These are phyloP conservation scores for Tricholoma matsutake DNA, from an alignment of 768 basidiomycete species.

Conservation along the genomic window DNA sequence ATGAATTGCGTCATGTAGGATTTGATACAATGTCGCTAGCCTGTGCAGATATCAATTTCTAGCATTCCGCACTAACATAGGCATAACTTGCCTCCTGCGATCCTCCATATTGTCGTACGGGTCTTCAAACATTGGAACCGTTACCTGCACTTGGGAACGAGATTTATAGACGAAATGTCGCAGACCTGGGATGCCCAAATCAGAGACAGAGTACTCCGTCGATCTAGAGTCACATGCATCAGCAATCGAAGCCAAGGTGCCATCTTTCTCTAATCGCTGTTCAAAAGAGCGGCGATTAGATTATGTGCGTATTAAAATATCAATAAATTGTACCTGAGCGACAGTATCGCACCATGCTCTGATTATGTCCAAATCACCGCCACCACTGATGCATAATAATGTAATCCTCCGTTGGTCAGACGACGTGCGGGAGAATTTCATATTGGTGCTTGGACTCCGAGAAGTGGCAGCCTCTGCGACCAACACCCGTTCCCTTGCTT, in stretches of 20 bases:
- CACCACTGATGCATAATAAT: constrained; percentile 77
- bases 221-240: constrained; percentile 44
- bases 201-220: constrained; percentile 66
- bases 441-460: constrained; percentile 3
- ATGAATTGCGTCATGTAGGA: constrained; percentile 84
- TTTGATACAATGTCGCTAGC: constrained; percentile 84
- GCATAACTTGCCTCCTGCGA: constrained; percentile 48
- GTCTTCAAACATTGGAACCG: constrained; percentile 80
- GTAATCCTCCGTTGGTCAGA: constrained; percentile 43
- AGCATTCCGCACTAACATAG: neutral
- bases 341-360: constrained; percentile 72
- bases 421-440: neutral
- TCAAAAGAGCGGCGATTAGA: constrained; percentile 1
- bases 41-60: constrained; percentile 34
- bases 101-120: constrained; percentile 68
- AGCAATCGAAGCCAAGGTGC: constrained; percentile 49
- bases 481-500: constrained; percentile 7
- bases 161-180: constrained; percentile 97
- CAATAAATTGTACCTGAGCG: constrained; percentile 36
- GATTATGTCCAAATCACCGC: constrained; percentile 83
- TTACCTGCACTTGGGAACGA: constrained; percentile 84
- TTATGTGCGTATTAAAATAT: neutral
- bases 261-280: constrained; percentile 66
- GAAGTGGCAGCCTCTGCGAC: neutral
- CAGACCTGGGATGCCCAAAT: constrained; percentile 84